A percentile compares a stretch with the other conserved stretches of the same genome.
Evolutionary conservation across 495 filamentous ascomycete genomes (phyloP).

Genomic region (Podospora conica): DNA sequence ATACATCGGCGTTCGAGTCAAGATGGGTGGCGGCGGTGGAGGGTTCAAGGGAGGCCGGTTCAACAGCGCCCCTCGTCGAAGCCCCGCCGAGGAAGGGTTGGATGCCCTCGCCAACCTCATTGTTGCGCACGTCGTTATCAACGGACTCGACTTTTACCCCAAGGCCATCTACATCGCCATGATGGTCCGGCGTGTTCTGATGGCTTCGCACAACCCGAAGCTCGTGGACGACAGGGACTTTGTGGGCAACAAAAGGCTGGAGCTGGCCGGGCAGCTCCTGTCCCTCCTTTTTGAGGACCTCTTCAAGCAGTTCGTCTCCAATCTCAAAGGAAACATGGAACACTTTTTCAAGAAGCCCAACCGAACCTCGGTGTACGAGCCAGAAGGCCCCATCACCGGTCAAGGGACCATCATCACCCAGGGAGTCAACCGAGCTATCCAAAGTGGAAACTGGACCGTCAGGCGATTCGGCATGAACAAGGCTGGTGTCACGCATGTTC

Average conservation of each 20-base stretch:
- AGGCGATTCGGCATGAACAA: slow-evolving; percentile 98
- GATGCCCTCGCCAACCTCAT: slow-evolving; percentile 88
- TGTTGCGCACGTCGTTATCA: slow-evolving; percentile 87
- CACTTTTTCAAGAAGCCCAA: slow-evolving; percentile 88
- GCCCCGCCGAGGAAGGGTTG: slow-evolving; percentile 77
- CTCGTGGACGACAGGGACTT: slow-evolving; percentile 96
- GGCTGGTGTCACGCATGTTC: slow-evolving; percentile 92
- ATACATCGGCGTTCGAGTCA: slow-evolving; percentile 77
- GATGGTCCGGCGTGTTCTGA: slow-evolving; percentile 89
- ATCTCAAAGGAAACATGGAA: slow-evolving; percentile 85
- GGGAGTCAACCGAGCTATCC: slow-evolving; percentile 88
- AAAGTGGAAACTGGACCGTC: slow-evolving; percentile 95
- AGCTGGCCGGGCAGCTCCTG: slow-evolving; percentile 88
- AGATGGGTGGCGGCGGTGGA: slow-evolving; percentile 55
- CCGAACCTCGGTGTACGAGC: slow-evolving; percentile 79
- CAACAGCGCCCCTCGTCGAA: slow-evolving; percentile 44
- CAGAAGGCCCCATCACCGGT: slow-evolving; percentile 64
- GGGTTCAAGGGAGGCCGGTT: slow-evolving; percentile 41
- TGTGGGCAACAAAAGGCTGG: slow-evolving; percentile 93
- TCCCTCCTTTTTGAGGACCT: slow-evolving; percentile 95
- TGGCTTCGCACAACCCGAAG: slow-evolving; percentile 81
- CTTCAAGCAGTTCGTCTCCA: slow-evolving; percentile 87
- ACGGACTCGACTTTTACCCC: slow-evolving; percentile 82
- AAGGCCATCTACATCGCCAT: slow-evolving; percentile 94
- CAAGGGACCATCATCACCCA: slow-evolving; percentile 77